Evolutionary conservation across 306 rosid genomes (phyloP).

Genomic region (Coriaria nepalensis): DNA sequence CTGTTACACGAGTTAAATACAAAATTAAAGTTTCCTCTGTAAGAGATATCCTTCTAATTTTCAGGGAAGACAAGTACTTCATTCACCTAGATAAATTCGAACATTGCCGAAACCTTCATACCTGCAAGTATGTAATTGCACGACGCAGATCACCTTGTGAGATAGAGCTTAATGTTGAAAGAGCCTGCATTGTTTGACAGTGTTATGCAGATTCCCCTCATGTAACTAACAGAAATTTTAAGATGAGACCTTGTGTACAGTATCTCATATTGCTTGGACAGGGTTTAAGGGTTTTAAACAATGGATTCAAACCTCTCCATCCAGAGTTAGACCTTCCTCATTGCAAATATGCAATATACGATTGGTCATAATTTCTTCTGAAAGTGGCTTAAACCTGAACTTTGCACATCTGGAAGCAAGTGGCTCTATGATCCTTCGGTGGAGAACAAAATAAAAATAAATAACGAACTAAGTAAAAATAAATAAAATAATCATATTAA

Average conservation of each 20-base stretch:
- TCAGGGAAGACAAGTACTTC: neutral
- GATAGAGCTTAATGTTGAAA: constrained; percentile 66
- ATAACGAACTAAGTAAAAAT: constrained; percentile 1
- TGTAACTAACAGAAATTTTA: constrained; percentile 6
- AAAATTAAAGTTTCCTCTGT: too few species aligned
- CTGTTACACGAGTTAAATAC: constrained; percentile 22
- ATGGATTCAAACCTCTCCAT: constrained; percentile 44
- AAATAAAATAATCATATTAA: neutral
- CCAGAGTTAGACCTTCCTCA: constrained; percentile 78
- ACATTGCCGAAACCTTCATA: constrained; percentile 12
- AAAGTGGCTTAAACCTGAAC: constrained; percentile 94
- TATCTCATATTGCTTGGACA: constrained; percentile 2
- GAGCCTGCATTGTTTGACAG: constrained; percentile 36
- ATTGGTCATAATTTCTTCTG: constrained; percentile 71
- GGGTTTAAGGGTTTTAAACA: neutral
- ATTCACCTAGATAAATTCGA: neutral
- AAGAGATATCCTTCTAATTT: too few species aligned
- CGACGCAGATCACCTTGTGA: constrained; percentile 98
- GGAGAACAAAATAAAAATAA: constrained; percentile 8
- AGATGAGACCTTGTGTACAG: constrained; percentile 2
- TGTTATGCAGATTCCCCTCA: constrained; percentile 5
- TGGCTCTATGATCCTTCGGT: constrained; percentile 84
- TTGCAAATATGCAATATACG: constrained; percentile 59
- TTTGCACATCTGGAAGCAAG: constrained; percentile 97
- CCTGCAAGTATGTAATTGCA: constrained; percentile 93